Base-by-base conservation (phyloP, 352 stramenopile genomes). In the Phytophthora cryptogea region DNA sequence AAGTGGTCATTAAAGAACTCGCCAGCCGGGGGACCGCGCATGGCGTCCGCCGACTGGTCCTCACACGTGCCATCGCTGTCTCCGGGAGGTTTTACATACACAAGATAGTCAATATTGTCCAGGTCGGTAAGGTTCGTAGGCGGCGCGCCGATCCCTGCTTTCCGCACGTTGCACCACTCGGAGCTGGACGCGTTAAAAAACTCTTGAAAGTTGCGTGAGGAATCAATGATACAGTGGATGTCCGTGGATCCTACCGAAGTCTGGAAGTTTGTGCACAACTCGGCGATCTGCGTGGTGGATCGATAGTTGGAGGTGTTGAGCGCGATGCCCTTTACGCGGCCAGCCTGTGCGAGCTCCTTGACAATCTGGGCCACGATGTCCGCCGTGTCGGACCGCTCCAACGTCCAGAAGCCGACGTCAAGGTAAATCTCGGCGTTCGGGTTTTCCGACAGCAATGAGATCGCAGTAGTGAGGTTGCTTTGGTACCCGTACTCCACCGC, bases 241-340 rank as follows among this genome's bases (percentile, higher is more conserved):
- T 66, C 53, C 8, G 51, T 72, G 8, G 69, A 74, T 1, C 62
- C 66, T 27, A 80, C 63, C 0, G 76, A 74, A 4, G 40, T 55
- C 59, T 90, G 78, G 65, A 90, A 92, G 41, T 67, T 86, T 4
- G 48, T 37, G 40, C 83, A 92, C 9, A 88, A 48, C 8, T 63
- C 41, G 5, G 71, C 43, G 0, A 92, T 73, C 32, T 87, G 52
- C 10, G 44, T 54, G 7, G 70, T 89, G 2, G 78, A 78, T 30
- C 75, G 80, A 50, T 89, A 92, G 72, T 92, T 90, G 44, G 78
- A 88, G 8, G 83, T 90, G 73, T 92, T 92, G 62, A 92, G 70
- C 27, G 80, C 66, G 54, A 92, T 89, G 10, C 83, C 83, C 48
- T 88, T 86, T 26, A 92, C 42, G 10, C 66, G 50, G 1, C 72